A percentile compares a stretch with the other conserved stretches of the same genome.
Evolutionary conservation across 2,329 filamentous ascomycete genomes (phyloP).

Genomic region (Diaporthe eres): DNA sequence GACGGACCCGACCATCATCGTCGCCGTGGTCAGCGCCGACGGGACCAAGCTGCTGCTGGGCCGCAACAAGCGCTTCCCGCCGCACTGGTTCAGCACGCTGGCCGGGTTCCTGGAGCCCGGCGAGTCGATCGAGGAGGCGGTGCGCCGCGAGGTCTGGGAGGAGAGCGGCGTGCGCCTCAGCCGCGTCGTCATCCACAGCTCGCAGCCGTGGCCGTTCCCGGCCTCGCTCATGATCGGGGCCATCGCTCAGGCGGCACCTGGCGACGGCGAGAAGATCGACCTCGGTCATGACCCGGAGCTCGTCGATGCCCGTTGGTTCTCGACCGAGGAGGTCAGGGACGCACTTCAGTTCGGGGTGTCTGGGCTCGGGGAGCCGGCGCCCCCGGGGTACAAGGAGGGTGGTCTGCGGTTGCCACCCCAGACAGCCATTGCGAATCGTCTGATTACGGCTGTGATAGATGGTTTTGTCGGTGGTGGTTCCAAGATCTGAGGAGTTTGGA

Average conservation of each 20-base stretch:
- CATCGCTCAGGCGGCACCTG: constrained; percentile 86
- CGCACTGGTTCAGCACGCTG: constrained; percentile 89
- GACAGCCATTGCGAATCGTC: constrained; percentile 92
- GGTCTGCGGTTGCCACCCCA: constrained; percentile 83
- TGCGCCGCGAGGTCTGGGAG: constrained; percentile 88
- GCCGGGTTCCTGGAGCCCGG: constrained; percentile 89
- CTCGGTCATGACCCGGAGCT: constrained; percentile 92
- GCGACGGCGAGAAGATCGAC: constrained; percentile 81
- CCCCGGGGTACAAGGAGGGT: constrained; percentile 80
- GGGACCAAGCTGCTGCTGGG: constrained; percentile 84
- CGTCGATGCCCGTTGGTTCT: constrained; percentile 91
- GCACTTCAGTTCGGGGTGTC: constrained; percentile 79
- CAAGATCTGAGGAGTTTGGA: constrained; percentile 61
- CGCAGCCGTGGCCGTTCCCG: constrained; percentile 90
- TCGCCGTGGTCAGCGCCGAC: constrained; percentile 88
- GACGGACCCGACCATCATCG: constrained; percentile 95
- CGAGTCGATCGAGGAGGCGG: constrained; percentile 88
- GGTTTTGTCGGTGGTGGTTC: constrained; percentile 74
- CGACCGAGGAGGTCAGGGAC: constrained; percentile 82
- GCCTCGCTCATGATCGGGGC: constrained; percentile 89
- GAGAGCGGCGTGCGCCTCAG: constrained; percentile 84
- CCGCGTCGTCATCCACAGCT: constrained; percentile 84
- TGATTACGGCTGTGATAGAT: constrained; percentile 83
- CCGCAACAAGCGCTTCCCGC: constrained; percentile 86
- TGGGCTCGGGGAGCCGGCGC: constrained; percentile 74